phyloP scores from a whole-genome alignment of 2,329 filamentous ascomycete species.

The Colletotrichum destructivum region DNA sequence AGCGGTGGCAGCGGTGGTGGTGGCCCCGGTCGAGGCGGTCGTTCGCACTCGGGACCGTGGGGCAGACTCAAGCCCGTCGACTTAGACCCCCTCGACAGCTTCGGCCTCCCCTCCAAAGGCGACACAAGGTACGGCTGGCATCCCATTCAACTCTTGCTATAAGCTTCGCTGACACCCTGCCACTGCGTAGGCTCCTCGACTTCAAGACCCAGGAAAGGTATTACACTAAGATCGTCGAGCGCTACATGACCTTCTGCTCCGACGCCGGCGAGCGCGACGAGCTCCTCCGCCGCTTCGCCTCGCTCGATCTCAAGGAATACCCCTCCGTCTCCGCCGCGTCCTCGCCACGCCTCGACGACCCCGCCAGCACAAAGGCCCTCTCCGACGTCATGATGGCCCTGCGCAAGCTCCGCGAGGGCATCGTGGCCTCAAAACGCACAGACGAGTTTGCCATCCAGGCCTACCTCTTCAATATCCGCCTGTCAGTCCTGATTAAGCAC shows the following conservation, averaged over 20 bases:
- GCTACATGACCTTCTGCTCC: conserved; percentile 92
- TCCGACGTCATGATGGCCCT: conserved; percentile 85
- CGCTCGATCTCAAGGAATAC: conserved; percentile 63
- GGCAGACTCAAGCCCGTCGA: conserved; percentile 81
- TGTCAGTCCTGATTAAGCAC: conserved; percentile 84
- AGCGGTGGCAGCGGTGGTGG: background rate
- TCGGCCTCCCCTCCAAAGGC: conserved; percentile 92
- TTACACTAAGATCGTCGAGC: conserved; percentile 88
- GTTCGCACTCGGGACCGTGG: conserved; percentile 70
- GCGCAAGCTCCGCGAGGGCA: conserved; percentile 91
- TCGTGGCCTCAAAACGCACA: conserved; percentile 82
- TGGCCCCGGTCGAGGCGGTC: conserved; percentile 47
- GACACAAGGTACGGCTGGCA: conserved; percentile 77
- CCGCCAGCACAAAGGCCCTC: conserved; percentile 73
- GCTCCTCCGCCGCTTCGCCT: conserved; percentile 82
- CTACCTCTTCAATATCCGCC: conserved; percentile 92
- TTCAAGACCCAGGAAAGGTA: conserved; percentile 86
- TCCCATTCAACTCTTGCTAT: background rate
- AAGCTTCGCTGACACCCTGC: conserved; percentile 31
- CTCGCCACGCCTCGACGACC: conserved; percentile 40
- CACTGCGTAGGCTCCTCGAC: conserved; percentile 73
- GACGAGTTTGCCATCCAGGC: conserved; percentile 89
- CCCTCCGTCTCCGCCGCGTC: conserved; percentile 37
- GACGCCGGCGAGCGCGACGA: conserved; percentile 79
- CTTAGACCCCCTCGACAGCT: conserved; percentile 82